phyloP scores from a whole-genome alignment of 495 filamentous ascomycete species.

The Bathelium albidoporum region DNA sequence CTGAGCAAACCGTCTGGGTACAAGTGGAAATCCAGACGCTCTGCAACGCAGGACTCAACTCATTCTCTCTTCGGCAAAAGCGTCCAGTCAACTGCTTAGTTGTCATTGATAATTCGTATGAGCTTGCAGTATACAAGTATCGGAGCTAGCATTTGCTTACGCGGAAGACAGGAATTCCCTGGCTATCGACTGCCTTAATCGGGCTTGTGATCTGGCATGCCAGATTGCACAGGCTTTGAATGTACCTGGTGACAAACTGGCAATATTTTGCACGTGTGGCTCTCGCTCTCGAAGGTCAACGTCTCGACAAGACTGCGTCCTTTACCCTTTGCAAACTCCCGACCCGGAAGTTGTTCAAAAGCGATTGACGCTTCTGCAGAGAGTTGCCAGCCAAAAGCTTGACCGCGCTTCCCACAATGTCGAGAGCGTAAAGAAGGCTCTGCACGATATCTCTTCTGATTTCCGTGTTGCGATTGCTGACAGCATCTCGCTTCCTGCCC shows the following conservation, averaged over 20 bases:
- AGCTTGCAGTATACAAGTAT: neutral
- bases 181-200: neutral
- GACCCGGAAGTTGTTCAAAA: neutral
- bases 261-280: neutral
- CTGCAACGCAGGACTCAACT: neutral
- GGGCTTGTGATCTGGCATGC: neutral
- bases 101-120: neutral
- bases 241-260: neutral
- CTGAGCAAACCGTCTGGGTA: neutral
- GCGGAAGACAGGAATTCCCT: neutral
- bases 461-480: neutral
- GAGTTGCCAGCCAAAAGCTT: neutral
- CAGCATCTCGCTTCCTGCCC: neutral
- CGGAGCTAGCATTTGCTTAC: neutral
- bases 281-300: neutral
- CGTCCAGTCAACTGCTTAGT: neutral
- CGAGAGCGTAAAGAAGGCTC: neutral
- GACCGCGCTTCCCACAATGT: neutral
- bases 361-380: neutral
- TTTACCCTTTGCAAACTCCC: neutral
- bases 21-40: neutral
- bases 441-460: neutral
- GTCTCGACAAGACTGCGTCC: neutral
- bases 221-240: neutral
- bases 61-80: neutral